phyloP scores from a whole-genome alignment of 495 filamentous ascomycete species.

The Neurospora sp. region DNA sequence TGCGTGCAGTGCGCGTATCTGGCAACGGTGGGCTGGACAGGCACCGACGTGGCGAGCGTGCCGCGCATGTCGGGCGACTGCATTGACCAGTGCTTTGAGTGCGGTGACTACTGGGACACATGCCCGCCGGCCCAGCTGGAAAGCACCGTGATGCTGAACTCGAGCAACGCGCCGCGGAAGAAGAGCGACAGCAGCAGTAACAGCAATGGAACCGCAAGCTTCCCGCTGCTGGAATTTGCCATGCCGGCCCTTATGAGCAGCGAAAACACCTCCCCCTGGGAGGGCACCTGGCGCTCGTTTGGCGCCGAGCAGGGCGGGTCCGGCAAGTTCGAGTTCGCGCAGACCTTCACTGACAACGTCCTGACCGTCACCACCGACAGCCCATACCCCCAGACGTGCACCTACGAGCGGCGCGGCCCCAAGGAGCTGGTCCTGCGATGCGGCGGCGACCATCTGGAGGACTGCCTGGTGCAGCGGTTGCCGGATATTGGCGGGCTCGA shows the following conservation, averaged over 20 bases:
- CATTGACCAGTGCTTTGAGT: constrained; percentile 1
- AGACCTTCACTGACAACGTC: constrained; percentile 1
- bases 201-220: not conserved
- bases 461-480: not conserved
- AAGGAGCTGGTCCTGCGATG: not conserved
- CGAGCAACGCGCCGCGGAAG: not conserved
- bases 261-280: not conserved
- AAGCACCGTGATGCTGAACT: not conserved
- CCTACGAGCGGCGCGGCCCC: not conserved
- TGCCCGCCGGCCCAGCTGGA: constrained; percentile 2
- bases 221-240: not conserved
- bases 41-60: not conserved
- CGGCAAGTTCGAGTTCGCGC: constrained; percentile 1
- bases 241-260: not conserved
- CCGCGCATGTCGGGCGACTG: constrained; percentile 1
- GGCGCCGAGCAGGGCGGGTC: constrained; percentile 2
- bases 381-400: not conserved
- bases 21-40: not conserved
- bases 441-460: constrained; percentile 1
- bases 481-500: constrained; percentile 1
- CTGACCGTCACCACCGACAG: constrained; percentile 2
- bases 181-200: not conserved
- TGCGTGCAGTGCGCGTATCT: constrained; percentile 4
- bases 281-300: constrained; percentile 4
- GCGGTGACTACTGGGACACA: not conserved